Evolutionary conservation across 2,329 filamentous ascomycete species (phyloP).

Genomic region (Neonectria faginata): DNA sequence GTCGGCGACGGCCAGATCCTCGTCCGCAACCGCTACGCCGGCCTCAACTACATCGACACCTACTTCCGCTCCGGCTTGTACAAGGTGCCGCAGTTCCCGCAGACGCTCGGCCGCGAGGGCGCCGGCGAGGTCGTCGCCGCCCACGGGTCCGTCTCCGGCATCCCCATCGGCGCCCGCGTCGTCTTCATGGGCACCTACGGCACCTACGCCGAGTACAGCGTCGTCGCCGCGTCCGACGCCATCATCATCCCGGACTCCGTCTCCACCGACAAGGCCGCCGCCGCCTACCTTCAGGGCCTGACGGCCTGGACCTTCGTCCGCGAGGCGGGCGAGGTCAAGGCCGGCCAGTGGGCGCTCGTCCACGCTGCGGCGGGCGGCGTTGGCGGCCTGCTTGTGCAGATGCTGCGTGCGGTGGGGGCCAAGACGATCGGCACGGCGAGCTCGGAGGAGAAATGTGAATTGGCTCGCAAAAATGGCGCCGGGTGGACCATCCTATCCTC

Average conservation of each 20-base stretch:
- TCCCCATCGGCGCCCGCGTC: constrained; percentile 76
- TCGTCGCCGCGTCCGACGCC: constrained; percentile 64
- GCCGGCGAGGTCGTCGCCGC: constrained; percentile 76
- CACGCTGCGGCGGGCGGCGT: constrained; percentile 90
- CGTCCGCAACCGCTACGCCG: constrained; percentile 82
- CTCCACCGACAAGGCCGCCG: constrained; percentile 71
- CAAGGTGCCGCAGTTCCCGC: constrained; percentile 72
- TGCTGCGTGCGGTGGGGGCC: constrained; percentile 78
- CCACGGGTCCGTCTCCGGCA: constrained; percentile 64
- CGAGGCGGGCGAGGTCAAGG: constrained; percentile 80
- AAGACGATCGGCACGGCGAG: constrained; percentile 84
- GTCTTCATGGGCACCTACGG: constrained; percentile 69
- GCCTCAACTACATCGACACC: constrained; percentile 90
- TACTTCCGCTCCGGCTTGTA: constrained; percentile 93
- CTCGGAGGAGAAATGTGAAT: constrained; percentile 75
- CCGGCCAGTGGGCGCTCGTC: constrained; percentile 84
- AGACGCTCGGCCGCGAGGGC: constrained; percentile 83
- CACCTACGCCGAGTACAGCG: constrained; percentile 69
- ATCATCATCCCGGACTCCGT: constrained; percentile 74
- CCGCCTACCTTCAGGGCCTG: constrained; percentile 81
- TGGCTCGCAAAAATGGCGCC: constrained; percentile 78
- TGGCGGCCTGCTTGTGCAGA: constrained; percentile 79
- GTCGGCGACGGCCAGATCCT: constrained; percentile 78
- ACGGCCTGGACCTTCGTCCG: constrained; percentile 84
- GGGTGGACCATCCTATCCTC: constrained; percentile 77